Evolutionary conservation across 129 eudicot species (phyloP), one percentile per base, ranked within the genome.

Genomic region (Glebionis coronaria): DNA sequence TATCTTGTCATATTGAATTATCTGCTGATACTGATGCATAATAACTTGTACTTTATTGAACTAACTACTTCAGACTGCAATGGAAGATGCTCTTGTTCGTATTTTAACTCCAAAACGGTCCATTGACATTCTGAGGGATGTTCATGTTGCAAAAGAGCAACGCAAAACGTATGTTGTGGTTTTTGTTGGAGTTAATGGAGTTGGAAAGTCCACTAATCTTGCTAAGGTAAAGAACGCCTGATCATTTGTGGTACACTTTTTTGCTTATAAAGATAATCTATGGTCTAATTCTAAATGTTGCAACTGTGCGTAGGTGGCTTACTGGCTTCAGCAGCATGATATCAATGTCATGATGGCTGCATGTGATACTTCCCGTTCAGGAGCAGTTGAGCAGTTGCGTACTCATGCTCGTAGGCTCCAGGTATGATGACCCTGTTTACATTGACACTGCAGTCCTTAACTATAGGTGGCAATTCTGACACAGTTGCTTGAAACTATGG

Each of bases 41-140:
- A n/a, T n/a, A n/a, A n/a, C n/a, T n/a, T 31, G 40, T 61, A 61
- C 31, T 72, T 62, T 23, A 64, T 73, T n/a, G 73, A 49, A 68
- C 73, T 14, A 67, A 72, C 72, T 44, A 58, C 63, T 58, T 52
- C 70, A 90, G 97, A 79, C 88, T 72, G 97, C 99, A 42, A 94
- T 94, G 99, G 99, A 90, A 71, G 99, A 94, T 60, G 99, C 99
- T 44, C 97, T 94, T 77, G 90, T 90, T 79, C 97, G 97, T 40
- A 94, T 94, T 27, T 81, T 94, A 79, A 94, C 97, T 38, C 99
- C 97, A 10, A 84, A 83, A 51, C 85, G 97, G 35, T 94, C 99
- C 69, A 90, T 94, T 75, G 99, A 94, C 84, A 94, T 90, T 60
- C 65, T 90, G 58, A 81, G 99, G 74, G 99, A 90, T 78, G 99